Conservation (phyloP, 805 yeast genomes). For the Alloascoidea hylecoeti region DNA sequence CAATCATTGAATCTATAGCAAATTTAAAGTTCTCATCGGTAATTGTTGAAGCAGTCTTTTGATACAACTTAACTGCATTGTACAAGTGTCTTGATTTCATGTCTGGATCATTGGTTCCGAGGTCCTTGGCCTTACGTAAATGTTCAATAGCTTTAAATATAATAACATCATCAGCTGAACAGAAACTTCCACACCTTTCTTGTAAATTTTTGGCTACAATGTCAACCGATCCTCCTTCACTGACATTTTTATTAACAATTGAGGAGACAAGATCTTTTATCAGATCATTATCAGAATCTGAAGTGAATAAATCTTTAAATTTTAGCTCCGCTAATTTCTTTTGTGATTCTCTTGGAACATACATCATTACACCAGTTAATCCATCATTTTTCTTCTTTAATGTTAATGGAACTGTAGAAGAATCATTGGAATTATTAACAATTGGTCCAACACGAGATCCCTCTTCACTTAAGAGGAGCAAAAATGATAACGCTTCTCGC, state of each 20-base stretch:
- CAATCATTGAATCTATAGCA: constrained; percentile 64
- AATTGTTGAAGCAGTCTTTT: constrained; percentile 66
- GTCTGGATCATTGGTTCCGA: constrained; percentile 60
- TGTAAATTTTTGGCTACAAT: constrained; percentile 77
- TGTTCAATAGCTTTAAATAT: constrained; percentile 92
- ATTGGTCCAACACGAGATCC: constrained; percentile 21
- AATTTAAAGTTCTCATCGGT: constrained; percentile 71
- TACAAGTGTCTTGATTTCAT: constrained; percentile 49
- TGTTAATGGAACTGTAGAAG: constrained; percentile 2
- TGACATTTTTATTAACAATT: constrained; percentile 75
- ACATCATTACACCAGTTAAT: constrained; percentile 56
- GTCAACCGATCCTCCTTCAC: constrained; percentile 89
- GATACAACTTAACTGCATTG: constrained; percentile 64
- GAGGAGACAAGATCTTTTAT: constrained; percentile 82
- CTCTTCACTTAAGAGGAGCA: constrained; percentile 72
- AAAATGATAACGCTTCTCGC: constrained; percentile 83
- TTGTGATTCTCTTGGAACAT: constrained; percentile 55
- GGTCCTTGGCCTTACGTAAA: constrained; percentile 71
- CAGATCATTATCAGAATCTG: constrained; percentile 44
- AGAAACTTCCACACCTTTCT: constrained; percentile 88
- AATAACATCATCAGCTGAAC: constrained; percentile 86
- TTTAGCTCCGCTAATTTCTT: constrained; percentile 48
- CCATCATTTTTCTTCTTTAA: constrained; percentile 20
- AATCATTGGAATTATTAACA: constrained; percentile 16
- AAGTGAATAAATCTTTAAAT: constrained; percentile 68